A percentile compares a stretch with the other conserved stretches of the same genome.
These are phyloP conservation scores for Alternaria hordeiaustralica DNA, from an alignment of 2,329 filamentous ascomycete species.

Conservation along the genomic window DNA sequence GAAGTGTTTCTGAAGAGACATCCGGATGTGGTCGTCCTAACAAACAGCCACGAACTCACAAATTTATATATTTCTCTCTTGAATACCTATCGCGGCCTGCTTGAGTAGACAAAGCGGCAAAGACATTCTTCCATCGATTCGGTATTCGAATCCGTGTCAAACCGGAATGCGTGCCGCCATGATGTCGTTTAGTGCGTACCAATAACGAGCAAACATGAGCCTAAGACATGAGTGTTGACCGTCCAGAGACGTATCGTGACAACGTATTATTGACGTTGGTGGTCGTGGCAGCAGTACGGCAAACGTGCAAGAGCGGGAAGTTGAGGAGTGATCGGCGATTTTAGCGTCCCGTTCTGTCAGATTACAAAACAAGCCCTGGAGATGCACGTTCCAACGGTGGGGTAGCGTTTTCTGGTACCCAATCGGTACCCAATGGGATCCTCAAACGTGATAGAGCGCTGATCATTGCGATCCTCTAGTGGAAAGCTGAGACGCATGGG, in stretches of 20 bases:
- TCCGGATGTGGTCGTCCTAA: not conserved
- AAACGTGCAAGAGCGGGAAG: not conserved
- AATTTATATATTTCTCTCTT: not conserved
- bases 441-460: not conserved
- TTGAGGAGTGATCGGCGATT: not conserved
- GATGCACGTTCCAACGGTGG: not conserved
- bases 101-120: not conserved
- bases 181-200: not conserved
- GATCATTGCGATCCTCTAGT: not conserved
- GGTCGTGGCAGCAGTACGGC: not conserved
- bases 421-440: not conserved
- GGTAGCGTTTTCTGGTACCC: not conserved
- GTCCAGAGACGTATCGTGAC: not conserved
- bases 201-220: not conserved
- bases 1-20: not conserved
- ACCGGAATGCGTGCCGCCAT: not conserved
- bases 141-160: not conserved
- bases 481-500: not conserved
- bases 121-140: not conserved
- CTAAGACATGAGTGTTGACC: not conserved
- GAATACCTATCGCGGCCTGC: not conserved
- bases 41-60: not conserved
- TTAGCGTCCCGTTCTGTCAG: not conserved
- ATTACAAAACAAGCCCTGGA: not conserved
- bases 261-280: not conserved